phyloP scores from a whole-genome alignment of 306 rosid species.

The Cicer pinnatifidum region DNA sequence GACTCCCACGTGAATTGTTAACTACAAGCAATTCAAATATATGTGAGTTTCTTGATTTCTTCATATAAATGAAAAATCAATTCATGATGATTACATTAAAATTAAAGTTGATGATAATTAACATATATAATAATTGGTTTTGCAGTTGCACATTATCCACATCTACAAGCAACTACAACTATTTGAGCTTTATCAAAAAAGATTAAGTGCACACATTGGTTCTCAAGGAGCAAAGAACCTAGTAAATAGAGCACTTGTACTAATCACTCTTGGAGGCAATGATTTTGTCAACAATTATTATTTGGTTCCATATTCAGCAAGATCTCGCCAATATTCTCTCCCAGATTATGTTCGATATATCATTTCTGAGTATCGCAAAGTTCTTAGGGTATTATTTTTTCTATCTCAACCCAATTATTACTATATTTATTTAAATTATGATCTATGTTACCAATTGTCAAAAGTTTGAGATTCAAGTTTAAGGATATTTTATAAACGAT shows the following conservation, averaged over 20 bases:
- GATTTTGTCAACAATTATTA: slow-evolving; percentile 92
- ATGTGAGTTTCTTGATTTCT: too few relatives aligned
- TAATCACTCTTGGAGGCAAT: slow-evolving; percentile 85
- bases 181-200: slow-evolving; percentile 62
- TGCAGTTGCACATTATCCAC: slow-evolving; percentile 74
- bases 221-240: slow-evolving; percentile 44
- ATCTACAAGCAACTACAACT: slow-evolving; percentile 63
- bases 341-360: slow-evolving; percentile 72
- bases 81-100: background rate
- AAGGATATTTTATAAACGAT: background rate
- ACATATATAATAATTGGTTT: background rate
- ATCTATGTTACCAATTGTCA: background rate
- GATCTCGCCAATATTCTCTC: slow-evolving; percentile 85
- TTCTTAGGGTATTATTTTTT: slow-evolving; percentile 51
- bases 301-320: slow-evolving; percentile 74
- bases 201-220: slow-evolving; percentile 68
- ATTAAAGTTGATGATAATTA: background rate
- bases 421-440: too few relatives aligned
- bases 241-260: slow-evolving; percentile 63
- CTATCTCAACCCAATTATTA: too few relatives aligned
- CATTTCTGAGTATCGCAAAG: slow-evolving; percentile 75
- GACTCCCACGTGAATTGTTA: too few relatives aligned
- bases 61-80: too few relatives aligned
- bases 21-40: too few relatives aligned
- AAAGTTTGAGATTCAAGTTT: background rate